These are phyloP conservation scores for Daldinia grandis DNA, from an alignment of 495 filamentous ascomycete genomes.

Conservation along the genomic window DNA sequence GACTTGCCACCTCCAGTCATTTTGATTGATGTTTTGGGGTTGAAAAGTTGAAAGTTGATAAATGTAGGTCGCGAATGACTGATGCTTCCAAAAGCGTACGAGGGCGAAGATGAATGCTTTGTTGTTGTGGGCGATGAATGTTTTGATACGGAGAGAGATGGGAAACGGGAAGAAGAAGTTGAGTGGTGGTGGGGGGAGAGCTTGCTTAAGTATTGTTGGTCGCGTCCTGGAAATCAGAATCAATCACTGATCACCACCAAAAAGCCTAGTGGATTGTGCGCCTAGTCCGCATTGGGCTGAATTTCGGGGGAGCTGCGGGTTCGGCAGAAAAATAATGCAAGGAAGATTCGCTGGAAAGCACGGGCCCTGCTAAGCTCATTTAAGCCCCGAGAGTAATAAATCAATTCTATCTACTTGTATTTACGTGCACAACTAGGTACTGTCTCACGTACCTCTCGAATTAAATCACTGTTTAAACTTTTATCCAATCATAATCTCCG, in stretches of 20 bases:
- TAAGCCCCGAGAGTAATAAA: background rate
- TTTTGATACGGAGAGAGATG: slow-evolving; percentile 45
- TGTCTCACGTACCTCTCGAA: background rate
- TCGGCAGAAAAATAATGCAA: slow-evolving; percentile 37
- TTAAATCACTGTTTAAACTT: background rate
- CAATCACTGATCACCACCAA: slow-evolving; percentile 59
- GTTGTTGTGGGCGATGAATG: slow-evolving; percentile 23
- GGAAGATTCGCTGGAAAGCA: slow-evolving; percentile 14
- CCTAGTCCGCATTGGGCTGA: slow-evolving; percentile 53
- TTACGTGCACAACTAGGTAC: background rate
- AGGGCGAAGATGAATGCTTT: slow-evolving; percentile 24
- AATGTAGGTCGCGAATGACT: slow-evolving; percentile 30
- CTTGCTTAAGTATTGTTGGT: slow-evolving; percentile 61
- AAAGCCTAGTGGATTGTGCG: slow-evolving; percentile 48
- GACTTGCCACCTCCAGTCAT: slow-evolving; percentile 99
- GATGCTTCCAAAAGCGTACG: slow-evolving; percentile 36
- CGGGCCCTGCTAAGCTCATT: background rate
- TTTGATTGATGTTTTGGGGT: slow-evolving; percentile 66
- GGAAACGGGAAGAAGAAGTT: slow-evolving; percentile 48
- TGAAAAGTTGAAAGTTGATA: slow-evolving; percentile 40
- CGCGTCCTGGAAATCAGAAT: slow-evolving; percentile 53
- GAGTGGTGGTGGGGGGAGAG: slow-evolving; percentile 58
- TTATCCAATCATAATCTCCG: background rate
- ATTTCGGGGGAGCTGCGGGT: slow-evolving; percentile 35
- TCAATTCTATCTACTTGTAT: background rate